Evolutionary conservation across 352 stramenopile genomes (phyloP), one percentile per base, ranked within the genome.

Genomic region (Phytophthora citricola): DNA sequence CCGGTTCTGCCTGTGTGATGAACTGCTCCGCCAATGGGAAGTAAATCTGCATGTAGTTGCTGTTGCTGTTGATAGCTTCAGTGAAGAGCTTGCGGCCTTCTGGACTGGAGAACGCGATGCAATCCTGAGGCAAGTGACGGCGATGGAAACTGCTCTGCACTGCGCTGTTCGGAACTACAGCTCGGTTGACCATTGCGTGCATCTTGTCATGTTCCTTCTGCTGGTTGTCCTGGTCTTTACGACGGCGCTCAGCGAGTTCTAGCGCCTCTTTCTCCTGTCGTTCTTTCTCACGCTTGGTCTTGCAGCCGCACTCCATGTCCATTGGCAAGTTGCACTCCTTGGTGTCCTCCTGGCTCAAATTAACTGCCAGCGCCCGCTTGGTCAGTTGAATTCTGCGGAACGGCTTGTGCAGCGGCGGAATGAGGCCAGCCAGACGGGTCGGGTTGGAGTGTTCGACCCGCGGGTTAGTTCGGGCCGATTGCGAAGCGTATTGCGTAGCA

Each of bases 1-100:
- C 89, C 47, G 97, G 94, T 71, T 98, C 96, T 20, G 93, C 87
- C 62, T 98, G 93, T 1, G 90, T 95, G n/a, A 74, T 93, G 60
- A 96, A 98, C 71, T 96, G 83, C 62, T 97, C 90, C 0, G 88
- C 89, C 53, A 98, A 73, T 5, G 86, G 79, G 63, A 98, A 98
- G 83, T 98, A 99, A 45, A 91, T 93, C 48, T 92, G 80, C 86
- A 94, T 94, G 73, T 85, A 92, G 62, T 91, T 89, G 12, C 20
- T 54, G 32, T n/a, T 50, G 58, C 75, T 63, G 54, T 76, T 83
- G 41, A 91, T 71, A 46, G 92, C 83, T 34, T 98, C 79, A 6
- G 81, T 72, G 63, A 99, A 98, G 15, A 97, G 78, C 57, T 71
- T 66, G 24, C 84, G 78, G 5, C 96, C 97, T 64, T 95, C 78